Percentiles rank a stretch among this genome's conserved stretches.
phyloP scores from a whole-genome alignment of 208 protist species.

The Leptomonas pyrrhocoris region DNA sequence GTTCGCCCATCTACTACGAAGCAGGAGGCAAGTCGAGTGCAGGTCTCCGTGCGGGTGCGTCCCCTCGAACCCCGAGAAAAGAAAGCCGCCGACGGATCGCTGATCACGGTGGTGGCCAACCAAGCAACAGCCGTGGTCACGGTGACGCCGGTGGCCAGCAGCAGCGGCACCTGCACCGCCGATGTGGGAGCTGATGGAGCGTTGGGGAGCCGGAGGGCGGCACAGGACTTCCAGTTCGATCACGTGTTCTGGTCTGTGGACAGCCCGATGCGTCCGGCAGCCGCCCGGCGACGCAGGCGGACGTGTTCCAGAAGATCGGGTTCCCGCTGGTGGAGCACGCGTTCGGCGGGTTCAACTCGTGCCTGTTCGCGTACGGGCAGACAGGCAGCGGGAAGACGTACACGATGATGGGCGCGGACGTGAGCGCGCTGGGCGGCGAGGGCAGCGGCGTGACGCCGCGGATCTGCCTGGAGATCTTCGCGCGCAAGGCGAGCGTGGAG shows the following conservation, averaged over 20 bases:
- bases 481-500: slow-evolving; percentile 30
- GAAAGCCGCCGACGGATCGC: slow-evolving; percentile 11
- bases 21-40: slow-evolving; percentile 37
- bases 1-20: slow-evolving; percentile 2
- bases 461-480: slow-evolving; percentile 66
- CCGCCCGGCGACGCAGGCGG: slow-evolving; percentile 44
- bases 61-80: slow-evolving; percentile 56
- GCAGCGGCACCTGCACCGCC: not conserved
- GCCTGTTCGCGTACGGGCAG: slow-evolving; percentile 93
- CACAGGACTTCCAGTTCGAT: slow-evolving; percentile 67
- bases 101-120: slow-evolving; percentile 21
- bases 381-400: slow-evolving; percentile 95
- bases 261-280: slow-evolving; percentile 33
- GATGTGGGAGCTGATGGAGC: not conserved
- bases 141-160: not conserved
- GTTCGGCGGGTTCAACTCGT: slow-evolving; percentile 75
- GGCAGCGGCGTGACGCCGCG: slow-evolving; percentile 75
- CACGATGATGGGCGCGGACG: slow-evolving; percentile 87
- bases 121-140: slow-evolving; percentile 29
- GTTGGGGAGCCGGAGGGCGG: not conserved
- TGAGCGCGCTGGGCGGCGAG: slow-evolving; percentile 29
- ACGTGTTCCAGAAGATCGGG: slow-evolving; percentile 67
- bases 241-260: slow-evolving; percentile 68
- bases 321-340: slow-evolving; percentile 53
- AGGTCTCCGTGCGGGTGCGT: slow-evolving; percentile 66